A percentile compares a stretch with the other conserved stretches of the same genome.
Conservation (phyloP, 2,329 filamentous ascomycete genomes). For the Metarhizium sp. region DNA sequence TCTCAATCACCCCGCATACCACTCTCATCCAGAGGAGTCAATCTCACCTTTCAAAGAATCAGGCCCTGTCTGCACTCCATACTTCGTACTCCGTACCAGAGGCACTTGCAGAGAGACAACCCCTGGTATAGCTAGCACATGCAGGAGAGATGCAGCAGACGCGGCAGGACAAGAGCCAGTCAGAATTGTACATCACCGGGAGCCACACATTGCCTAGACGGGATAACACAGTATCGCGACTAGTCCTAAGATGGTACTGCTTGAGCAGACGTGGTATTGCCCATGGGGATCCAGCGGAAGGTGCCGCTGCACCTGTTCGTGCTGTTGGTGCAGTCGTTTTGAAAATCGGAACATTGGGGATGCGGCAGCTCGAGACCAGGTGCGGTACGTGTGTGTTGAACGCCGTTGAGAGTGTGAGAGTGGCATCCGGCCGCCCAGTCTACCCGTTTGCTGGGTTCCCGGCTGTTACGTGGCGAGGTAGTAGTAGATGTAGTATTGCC, state of each 20-base stretch:
- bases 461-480: not conserved
- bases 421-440: not conserved
- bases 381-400: conserved; percentile 1
- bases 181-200: not conserved
- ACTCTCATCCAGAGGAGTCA: not conserved
- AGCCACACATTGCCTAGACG: not conserved
- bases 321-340: not conserved
- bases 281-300: not conserved
- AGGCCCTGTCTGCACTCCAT: no score
- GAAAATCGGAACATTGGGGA: not conserved
- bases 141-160: not conserved
- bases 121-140: not conserved
- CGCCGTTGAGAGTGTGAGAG: not conserved
- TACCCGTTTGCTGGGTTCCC: not conserved
- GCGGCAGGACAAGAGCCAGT: not conserved
- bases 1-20: not conserved
- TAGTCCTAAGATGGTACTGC: not conserved
- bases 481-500: not conserved
- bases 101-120: not conserved
- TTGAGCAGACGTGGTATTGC: not conserved
- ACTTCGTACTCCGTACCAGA: not conserved
- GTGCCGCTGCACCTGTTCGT: not conserved
- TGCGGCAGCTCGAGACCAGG: not conserved
- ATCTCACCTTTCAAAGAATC: not conserved
- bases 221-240: not conserved